Base-by-base conservation (phyloP, 495 filamentous ascomycete genomes). In the Penicillium pancosmium region DNA sequence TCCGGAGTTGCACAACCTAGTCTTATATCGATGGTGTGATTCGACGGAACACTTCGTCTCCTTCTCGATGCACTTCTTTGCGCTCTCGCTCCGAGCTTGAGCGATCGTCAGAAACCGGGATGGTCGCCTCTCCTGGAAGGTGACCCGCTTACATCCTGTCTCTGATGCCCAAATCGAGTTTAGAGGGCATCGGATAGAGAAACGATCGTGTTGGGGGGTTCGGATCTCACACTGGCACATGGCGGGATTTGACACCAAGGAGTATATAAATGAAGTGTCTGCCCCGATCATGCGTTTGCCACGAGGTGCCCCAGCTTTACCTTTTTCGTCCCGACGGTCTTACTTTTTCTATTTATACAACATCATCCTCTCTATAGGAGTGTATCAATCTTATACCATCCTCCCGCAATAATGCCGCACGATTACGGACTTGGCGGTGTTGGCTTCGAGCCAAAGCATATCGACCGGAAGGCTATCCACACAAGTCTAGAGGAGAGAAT, bases 381-480 rank as follows among this genome's bases (percentile, higher is more conserved):
- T 48, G 41, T 16, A 16, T 18, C 16, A 48, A 3, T 0, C 10
- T 48, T 23, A 10, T 25, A 25, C 16, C n/a, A 40, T 46, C 15
- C 16, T 41, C 23, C 52, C 9, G 38, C 40, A 50, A 60, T 27
- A 21, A 60, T 56, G 63, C 34, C 54, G 5, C 7, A 35, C 31
- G 49, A 68, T 66, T 65, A 59, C 48, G 50, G 55, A 4, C 25
- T 71, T 15, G 62, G 59, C 5, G 0, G 59, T 7, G 0, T 18
- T 11, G 66, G 56, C 23, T 44, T 54, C 64, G 68, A 55, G 63
- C 72, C 57, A 54, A 76, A 71, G 60, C 88, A 90, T 72, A 80
- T 91, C 64, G 83, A 87, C 70, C 83, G 88, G 19, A 86, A 87
- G 67, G 78, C 83, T 21, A 73, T 91, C 11, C 90, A 91, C 70